Conservation (phyloP, 2,329 filamentous ascomycete genomes). For the Fusarium chaquense region DNA sequence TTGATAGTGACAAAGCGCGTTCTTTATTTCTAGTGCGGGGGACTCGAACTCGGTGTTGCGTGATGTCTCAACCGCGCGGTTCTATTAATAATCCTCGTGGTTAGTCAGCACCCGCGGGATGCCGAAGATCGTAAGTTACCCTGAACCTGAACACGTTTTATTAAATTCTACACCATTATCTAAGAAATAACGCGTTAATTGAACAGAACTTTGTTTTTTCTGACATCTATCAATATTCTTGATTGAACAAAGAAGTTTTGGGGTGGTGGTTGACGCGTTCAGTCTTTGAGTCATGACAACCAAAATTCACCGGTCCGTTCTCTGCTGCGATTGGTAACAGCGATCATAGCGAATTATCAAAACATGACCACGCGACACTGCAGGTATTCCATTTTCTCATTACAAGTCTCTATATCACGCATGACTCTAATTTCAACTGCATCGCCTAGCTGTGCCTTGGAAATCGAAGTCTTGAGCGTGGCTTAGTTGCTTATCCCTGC, state of each 20-base stretch:
- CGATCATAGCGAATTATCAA: rapidly evolving
- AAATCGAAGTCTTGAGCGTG: background rate
- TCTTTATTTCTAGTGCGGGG: background rate
- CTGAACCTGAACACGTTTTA: rapidly evolving
- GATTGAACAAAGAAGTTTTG: rapidly evolving
- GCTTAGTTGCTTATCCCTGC: background rate
- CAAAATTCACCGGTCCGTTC: no score
- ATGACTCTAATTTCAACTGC: background rate
- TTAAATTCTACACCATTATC: rapidly evolving
- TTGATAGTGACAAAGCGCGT: background rate
- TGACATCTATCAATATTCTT: no score
- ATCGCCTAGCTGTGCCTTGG: background rate
- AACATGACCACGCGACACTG: rapidly evolving
- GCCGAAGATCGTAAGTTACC: background rate
- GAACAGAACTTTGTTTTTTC: no score
- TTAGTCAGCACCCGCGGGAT: background rate
- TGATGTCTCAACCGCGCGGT: background rate
- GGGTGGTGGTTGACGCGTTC: background rate
- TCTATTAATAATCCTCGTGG: background rate
- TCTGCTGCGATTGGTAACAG: no score
- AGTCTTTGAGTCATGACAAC: background rate
- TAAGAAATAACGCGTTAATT: rapidly evolving
- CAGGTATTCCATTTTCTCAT: no score
- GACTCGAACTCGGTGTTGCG: background rate
- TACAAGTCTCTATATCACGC: background rate